Percentiles rank a stretch among this genome's conserved stretches.
Conservation (phyloP, 1,284 basidiomycete genomes). For the Cronartium quercuum region DNA sequence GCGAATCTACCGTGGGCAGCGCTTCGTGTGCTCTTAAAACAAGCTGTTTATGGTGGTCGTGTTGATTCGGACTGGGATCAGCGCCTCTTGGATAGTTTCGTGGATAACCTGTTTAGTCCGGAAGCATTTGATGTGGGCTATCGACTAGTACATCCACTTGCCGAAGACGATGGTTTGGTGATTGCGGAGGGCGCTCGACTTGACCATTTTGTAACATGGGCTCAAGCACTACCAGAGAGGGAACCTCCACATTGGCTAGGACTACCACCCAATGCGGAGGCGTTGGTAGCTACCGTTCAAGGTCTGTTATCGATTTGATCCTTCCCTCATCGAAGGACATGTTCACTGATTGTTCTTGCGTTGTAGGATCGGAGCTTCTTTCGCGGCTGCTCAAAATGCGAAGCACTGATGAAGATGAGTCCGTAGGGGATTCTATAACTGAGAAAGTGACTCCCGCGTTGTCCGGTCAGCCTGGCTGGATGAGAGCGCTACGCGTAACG, state of each 20-base stretch:
- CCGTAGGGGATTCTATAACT: conserved; percentile 57
- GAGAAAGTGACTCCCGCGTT: conserved; percentile 59
- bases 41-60: conserved; percentile 88
- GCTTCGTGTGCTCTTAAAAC: conserved; percentile 78
- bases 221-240: conserved; percentile 72
- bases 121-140: conserved; percentile 85
- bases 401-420: conserved; percentile 75
- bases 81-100: conserved; percentile 79
- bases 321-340: not conserved
- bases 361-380: conserved; percentile 68
- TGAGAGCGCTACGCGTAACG: conserved; percentile 70
- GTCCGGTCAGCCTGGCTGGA: conserved; percentile 72
- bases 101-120: conserved; percentile 78
- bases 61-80: conserved; percentile 89
- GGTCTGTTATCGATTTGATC: no score
- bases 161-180: conserved; percentile 57
- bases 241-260: conserved; percentile 82
- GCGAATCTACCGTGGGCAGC: conserved; percentile 87
- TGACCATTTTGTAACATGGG: conserved; percentile 82
- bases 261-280: conserved; percentile 79
- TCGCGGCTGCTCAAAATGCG: conserved; percentile 85
- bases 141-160: conserved; percentile 63
- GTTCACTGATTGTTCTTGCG: conserved; percentile 16
- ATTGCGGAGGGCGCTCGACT: conserved; percentile 85
- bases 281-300: conserved; percentile 80